phyloP scores from a whole-genome alignment of 2,329 filamentous ascomycete genomes.

The Claviceps sp. region DNA sequence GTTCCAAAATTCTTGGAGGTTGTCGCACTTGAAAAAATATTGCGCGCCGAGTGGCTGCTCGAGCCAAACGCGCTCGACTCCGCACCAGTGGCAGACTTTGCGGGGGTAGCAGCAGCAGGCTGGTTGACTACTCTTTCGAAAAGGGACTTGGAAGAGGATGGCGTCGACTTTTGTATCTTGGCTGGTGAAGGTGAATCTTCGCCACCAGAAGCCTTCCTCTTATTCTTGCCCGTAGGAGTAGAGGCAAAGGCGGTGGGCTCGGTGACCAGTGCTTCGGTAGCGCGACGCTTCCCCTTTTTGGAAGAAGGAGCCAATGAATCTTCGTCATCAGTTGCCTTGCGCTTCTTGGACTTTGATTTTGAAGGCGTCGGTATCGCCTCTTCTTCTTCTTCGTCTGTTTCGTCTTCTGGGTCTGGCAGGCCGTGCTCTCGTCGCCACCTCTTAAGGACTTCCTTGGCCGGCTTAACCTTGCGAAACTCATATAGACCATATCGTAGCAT shows the following conservation, averaged over 20 bases:
- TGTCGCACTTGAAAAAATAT: slow-evolving; percentile 29
- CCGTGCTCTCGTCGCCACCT: slow-evolving; percentile 45
- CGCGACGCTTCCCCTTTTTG: slow-evolving; percentile 37
- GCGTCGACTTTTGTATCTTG: slow-evolving; percentile 37
- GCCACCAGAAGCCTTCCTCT: slow-evolving; percentile 35
- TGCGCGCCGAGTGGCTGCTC: slow-evolving; percentile 26
- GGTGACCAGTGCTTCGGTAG: slow-evolving; percentile 27
- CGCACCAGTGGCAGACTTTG: slow-evolving; percentile 11
- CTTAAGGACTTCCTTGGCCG: slow-evolving; percentile 42
- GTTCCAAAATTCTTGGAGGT: slow-evolving; percentile 13
- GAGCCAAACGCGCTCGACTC: slow-evolving; percentile 20
- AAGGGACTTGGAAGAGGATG: slow-evolving; percentile 40
- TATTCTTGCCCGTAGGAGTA: slow-evolving; percentile 28
- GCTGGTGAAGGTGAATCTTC: slow-evolving; percentile 29
- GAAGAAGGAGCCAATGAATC: slow-evolving; percentile 24
- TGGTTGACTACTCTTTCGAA: slow-evolving; percentile 46
- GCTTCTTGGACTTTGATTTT: slow-evolving; percentile 31
- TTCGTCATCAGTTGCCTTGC: slow-evolving; percentile 42
- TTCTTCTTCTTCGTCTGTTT: slow-evolving; percentile 23
- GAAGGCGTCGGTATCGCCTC: slow-evolving; percentile 17
- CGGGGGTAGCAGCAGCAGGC: slow-evolving; percentile 14
- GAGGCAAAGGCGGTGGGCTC: slow-evolving; percentile 11
- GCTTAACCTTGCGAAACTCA: slow-evolving; percentile 49
- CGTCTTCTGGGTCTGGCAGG: slow-evolving; percentile 36
- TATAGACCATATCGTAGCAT: slow-evolving; percentile 49